Evolutionary conservation across 2,329 filamentous ascomycete genomes (phyloP).

Genomic region (Bipolaris bicolor): DNA sequence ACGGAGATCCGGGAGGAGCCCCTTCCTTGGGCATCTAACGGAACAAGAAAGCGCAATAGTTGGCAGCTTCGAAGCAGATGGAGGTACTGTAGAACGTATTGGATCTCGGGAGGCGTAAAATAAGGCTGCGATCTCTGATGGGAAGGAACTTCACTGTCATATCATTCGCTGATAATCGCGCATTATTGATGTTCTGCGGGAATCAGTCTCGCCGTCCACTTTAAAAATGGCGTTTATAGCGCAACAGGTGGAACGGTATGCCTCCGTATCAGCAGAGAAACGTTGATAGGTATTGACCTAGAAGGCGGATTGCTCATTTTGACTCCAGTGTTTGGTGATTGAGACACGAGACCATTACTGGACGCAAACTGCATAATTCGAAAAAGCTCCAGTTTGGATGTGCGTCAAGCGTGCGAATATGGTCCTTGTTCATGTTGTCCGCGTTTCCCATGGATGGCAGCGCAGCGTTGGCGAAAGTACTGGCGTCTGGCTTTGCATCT

Average conservation of each 20-base stretch:
- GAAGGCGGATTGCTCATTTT: not conserved
- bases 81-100: not conserved
- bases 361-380: not conserved
- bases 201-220: not conserved
- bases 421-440: not conserved
- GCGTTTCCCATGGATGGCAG: constrained; percentile 8
- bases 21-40: not conserved
- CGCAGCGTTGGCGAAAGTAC: not conserved
- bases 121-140: too few species aligned
- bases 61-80: not conserved
- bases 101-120: too few species aligned
- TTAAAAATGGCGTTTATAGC: not conserved
- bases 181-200: too few species aligned
- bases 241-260: not conserved
- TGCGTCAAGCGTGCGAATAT: not conserved
- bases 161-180: too few species aligned
- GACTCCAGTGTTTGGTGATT: not conserved
- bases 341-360: not conserved
- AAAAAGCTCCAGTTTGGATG: not conserved
- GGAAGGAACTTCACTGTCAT: too few species aligned
- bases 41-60: not conserved
- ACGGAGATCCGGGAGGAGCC: not conserved
- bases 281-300: not conserved
- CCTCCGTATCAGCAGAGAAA: constrained; percentile 2
- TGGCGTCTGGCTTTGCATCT: constrained; percentile 2